phyloP scores from a whole-genome alignment of 805 yeast species.

The Wickerhamiella slavikovae region DNA sequence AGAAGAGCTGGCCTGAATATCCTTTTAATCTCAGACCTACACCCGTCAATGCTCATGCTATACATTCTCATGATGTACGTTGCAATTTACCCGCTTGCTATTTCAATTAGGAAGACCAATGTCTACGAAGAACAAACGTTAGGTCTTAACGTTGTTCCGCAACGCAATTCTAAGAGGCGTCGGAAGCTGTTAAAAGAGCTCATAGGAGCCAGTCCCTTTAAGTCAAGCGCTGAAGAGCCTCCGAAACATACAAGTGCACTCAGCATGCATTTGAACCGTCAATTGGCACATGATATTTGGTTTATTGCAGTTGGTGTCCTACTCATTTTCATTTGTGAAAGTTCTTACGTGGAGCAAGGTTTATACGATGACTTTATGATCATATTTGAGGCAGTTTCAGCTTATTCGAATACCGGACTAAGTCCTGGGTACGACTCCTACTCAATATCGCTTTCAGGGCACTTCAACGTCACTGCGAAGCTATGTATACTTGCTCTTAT shows the following conservation, averaged over 20 bases:
- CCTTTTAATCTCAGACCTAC: constrained; percentile 45
- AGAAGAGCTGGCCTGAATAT: constrained; percentile 86
- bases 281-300: constrained; percentile 89
- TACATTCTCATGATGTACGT: constrained; percentile 97
- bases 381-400: constrained; percentile 77
- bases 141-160: constrained; percentile 51
- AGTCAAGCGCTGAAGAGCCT: no score
- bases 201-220: constrained; percentile 10
- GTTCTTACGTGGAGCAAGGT: constrained; percentile 26
- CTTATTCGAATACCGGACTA: constrained; percentile 92
- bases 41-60: constrained; percentile 83
- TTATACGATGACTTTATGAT: constrained; percentile 28
- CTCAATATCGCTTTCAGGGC: constrained; percentile 49
- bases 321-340: constrained; percentile 72
- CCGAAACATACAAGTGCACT: no score
- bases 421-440: constrained; percentile 62
- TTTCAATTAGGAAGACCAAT: constrained; percentile 87
- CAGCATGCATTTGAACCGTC: constrained; percentile 58
- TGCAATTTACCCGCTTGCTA: constrained; percentile 88
- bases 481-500: constrained; percentile 72
- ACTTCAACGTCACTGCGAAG: constrained; percentile 56
- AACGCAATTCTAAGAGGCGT: no score
- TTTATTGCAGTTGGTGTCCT: constrained; percentile 71
- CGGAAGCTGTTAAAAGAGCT: no score
- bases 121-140: constrained; percentile 94